Base-by-base conservation (phyloP, 805 yeast genomes). In the Deakozyma indianensis region DNA sequence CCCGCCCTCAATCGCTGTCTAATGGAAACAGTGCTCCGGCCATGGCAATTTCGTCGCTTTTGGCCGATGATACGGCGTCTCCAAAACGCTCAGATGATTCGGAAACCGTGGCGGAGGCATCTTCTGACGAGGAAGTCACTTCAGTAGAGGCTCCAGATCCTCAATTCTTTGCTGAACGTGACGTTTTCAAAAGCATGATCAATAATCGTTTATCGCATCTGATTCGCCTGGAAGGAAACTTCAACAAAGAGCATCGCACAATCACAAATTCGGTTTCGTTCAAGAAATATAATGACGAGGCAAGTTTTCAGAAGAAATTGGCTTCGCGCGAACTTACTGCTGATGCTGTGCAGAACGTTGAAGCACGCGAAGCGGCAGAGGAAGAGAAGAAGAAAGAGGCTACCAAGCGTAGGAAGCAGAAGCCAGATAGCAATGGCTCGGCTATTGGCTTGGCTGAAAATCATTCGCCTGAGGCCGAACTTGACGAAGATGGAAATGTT, bases 301-400 rank as follows among this genome's bases (percentile, higher is more conserved):
- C 38, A 14, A n/a, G 7, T n/a, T 14, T 20, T 7, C 38, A 32
- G 18, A 7, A n/a, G 18, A 32, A 32, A 20, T 20, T 32, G 20
- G 38, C 38, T n/a, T 5, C 38, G 18, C 38, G 38, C 38, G 38
- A 32, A n/a, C 38, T 32, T 5, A 32, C 38, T 5, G 38, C 38
- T 5, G 18, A 32, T 7, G 38, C 38, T 20, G 18, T 32, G 5
- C 38, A 32, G 5, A 32, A 32, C 18, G 18, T 32, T n/a, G 38
- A 32, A n/a, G 38, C 38, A 7, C 9, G 16, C 18, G 18, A 7
- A n/a, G 18, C 4, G 18, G 38, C 38, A 7, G 18, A 32, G 18
- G 38, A 32, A 32, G 38, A 32, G 18, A 32, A 32, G 38, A 7
- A 20, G 5, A 32, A 32, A n/a, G 38, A 32, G 18, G 18, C 18